A percentile compares a stretch with the other conserved stretches of the same genome.
Conservation (phyloP, 352 stramenopile species). For the Phytopythium chamaehyphon region DNA sequence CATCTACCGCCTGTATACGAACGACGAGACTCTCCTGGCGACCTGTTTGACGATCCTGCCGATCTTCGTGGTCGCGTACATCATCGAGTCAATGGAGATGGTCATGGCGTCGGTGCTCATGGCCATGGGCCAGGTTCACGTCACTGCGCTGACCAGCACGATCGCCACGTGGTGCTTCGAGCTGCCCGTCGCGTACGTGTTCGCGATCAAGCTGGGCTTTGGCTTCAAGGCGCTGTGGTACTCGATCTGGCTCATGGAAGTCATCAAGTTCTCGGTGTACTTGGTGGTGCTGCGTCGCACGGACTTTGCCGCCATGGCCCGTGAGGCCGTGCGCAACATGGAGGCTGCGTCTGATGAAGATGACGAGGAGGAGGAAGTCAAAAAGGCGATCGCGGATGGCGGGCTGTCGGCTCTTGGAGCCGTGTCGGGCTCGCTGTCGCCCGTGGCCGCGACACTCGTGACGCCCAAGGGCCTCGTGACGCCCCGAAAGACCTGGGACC, state of each 20-base stretch:
- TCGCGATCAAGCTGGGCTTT: conserved; percentile 33
- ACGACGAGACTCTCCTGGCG: conserved; percentile 41
- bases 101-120: conserved; percentile 38
- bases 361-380: conserved; percentile 10
- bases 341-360: conserved; percentile 20
- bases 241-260: conserved; percentile 21
- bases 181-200: conserved; percentile 52
- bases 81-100: conserved; percentile 61
- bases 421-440: conserved; percentile 24
- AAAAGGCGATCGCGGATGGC: conserved; percentile 16
- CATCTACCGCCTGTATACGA: conserved; percentile 60
- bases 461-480: conserved; percentile 19
- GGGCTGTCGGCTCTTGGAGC: conserved; percentile 26
- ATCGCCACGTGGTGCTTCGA: conserved; percentile 57
- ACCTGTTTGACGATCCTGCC: conserved; percentile 51
- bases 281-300: conserved; percentile 13
- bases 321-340: conserved; percentile 15
- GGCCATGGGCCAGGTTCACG: conserved; percentile 47
- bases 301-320: conserved; percentile 24
- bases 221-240: conserved; percentile 56
- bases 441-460: conserved; percentile 25
- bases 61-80: conserved; percentile 51
- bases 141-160: conserved; percentile 49
- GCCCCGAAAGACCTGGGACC: conserved; percentile 42
- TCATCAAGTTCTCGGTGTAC: conserved; percentile 21